Evolutionary conservation across 192 early-diverging fungal species (phyloP).

Genomic region (Backusella macrospora): DNA sequence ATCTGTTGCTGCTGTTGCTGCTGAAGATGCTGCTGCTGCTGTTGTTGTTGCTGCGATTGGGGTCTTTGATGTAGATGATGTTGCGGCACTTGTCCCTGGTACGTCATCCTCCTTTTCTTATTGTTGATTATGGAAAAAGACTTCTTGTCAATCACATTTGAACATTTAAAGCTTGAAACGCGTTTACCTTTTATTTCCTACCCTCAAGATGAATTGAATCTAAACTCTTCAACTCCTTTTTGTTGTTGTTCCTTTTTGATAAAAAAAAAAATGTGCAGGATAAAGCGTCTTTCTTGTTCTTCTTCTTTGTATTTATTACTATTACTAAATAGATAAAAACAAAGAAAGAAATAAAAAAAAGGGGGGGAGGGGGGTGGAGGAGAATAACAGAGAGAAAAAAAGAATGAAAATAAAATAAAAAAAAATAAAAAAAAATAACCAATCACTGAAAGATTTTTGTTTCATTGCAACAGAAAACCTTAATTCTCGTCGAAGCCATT

Average conservation of each 20-base stretch:
- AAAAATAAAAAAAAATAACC: not conserved
- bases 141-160: conserved; percentile 15
- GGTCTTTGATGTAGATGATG: conserved; percentile 13
- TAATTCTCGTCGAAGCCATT: not conserved
- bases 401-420: not conserved
- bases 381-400: too few relatives aligned
- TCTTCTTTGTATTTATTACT: not conserved
- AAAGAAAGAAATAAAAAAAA: conserved; percentile 6
- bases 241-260: not conserved
- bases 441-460: conserved; percentile 56
- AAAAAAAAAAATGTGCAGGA: not conserved
- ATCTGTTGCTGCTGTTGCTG: not conserved
- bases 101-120: conserved; percentile 8
- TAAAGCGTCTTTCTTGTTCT: not conserved
- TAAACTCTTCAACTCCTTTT: not conserved
- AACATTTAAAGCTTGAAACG: conserved; percentile 4
- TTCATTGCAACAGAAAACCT: not conserved
- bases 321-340: not conserved
- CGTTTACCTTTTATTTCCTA: conserved; percentile 7
- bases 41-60: not conserved
- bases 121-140: not conserved
- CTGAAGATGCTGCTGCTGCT: not conserved
- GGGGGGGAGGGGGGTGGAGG: not conserved
- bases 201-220: not conserved
- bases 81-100: conserved; percentile 11